phyloP scores from a whole-genome alignment of 441 rosid genomes.

The Bruguiera hainesii region DNA sequence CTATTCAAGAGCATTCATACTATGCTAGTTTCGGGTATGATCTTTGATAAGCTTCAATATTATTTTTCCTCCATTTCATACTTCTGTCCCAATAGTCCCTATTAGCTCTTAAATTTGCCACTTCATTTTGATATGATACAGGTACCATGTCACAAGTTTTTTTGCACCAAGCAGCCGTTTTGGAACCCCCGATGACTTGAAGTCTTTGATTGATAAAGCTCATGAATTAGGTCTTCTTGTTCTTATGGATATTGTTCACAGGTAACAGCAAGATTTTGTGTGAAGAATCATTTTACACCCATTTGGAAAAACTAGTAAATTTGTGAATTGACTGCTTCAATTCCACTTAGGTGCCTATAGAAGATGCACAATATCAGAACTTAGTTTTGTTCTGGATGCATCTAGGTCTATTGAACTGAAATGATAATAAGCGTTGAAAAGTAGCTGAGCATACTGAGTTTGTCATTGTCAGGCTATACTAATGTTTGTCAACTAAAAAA shows the following conservation, averaged over 20 bases:
- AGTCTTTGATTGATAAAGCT: slow-evolving; percentile 92
- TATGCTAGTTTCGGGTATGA: slow-evolving; percentile 97
- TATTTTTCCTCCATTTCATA: slow-evolving; percentile 5
- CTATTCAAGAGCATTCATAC: slow-evolving; percentile 97
- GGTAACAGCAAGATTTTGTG: slow-evolving; percentile 41
- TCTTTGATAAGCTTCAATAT: slow-evolving; percentile 16
- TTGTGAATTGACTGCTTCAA: background rate
- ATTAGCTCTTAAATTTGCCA: slow-evolving; percentile 19
- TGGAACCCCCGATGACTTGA: slow-evolving; percentile 98
- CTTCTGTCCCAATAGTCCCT: slow-evolving; percentile 10
- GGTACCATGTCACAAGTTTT: slow-evolving; percentile 96
- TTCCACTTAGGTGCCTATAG: no score
- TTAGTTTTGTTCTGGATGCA: background rate
- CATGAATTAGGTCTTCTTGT: slow-evolving; percentile 93
- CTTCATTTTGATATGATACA: slow-evolving; percentile 40
- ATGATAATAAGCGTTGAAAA: no score
- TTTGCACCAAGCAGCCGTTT: slow-evolving; percentile 97
- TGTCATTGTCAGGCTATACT: background rate
- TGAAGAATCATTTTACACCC: background rate
- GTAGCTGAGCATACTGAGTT: background rate
- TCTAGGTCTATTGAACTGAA: background rate
- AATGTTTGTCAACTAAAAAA: background rate
- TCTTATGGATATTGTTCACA: slow-evolving; percentile 98
- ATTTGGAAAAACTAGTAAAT: background rate
- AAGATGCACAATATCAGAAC: background rate